A percentile compares a stretch with the other conserved stretches of the same genome.
phyloP scores from a whole-genome alignment of 176 grass and related monocot genomes.

The Triticum turgidum region DNA sequence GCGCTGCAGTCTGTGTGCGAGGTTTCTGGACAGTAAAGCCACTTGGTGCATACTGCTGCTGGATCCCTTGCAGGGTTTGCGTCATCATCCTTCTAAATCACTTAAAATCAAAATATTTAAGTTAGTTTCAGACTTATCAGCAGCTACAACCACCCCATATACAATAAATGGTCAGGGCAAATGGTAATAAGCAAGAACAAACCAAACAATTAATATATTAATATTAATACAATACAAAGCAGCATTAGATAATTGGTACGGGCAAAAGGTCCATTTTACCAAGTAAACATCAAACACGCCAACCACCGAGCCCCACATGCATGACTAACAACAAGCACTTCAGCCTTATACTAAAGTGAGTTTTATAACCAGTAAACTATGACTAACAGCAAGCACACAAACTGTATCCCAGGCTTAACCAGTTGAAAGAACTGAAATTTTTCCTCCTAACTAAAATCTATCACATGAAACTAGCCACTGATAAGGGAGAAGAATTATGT shows the following conservation, averaged over 20 bases:
- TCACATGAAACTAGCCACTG: background rate
- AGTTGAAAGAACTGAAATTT: background rate
- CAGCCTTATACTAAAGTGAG: background rate
- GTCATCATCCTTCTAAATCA: constrained; percentile 36
- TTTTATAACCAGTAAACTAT: background rate
- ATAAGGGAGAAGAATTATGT: background rate
- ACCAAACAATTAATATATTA: background rate
- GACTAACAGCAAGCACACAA: background rate
- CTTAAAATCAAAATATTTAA: constrained; percentile 20
- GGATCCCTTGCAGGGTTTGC: constrained; percentile 32
- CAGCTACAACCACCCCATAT: background rate
- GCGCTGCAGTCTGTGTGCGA: background rate
- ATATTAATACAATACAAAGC: background rate
- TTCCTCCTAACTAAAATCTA: background rate
- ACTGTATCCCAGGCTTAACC: background rate
- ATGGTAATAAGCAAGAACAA: background rate
- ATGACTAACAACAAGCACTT: background rate
- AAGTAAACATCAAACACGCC: background rate
- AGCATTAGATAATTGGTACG: background rate
- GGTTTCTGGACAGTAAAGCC: constrained; percentile 9
- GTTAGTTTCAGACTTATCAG: background rate
- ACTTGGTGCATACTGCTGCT: constrained; percentile 20
- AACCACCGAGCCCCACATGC: background rate
- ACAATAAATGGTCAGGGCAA: background rate
- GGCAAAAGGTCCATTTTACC: background rate